Evolutionary conservation across 495 filamentous ascomycete genomes (phyloP).

Genomic region (Ramalina intermedia): DNA sequence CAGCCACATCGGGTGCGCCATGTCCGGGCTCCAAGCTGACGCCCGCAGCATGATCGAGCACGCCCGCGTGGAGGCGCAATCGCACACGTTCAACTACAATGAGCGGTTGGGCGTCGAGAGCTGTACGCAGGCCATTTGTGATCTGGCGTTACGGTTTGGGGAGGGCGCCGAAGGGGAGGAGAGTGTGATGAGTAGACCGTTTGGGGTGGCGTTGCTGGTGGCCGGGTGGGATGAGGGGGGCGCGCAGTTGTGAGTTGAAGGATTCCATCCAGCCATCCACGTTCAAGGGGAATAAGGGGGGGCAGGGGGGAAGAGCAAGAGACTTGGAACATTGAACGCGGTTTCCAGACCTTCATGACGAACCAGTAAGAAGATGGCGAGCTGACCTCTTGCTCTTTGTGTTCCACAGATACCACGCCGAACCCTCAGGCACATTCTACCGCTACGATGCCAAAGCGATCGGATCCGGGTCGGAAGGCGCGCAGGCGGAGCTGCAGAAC

Average conservation of each 20-base stretch:
- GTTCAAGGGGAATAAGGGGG: too few relatives aligned
- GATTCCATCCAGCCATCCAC: not conserved
- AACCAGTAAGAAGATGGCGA: too few relatives aligned
- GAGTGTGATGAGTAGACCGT: conserved; percentile 93
- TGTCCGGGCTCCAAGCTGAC: conserved; percentile 94
- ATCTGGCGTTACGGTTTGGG: conserved; percentile 89
- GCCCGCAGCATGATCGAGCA: conserved; percentile 94
- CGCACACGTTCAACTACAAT: conserved; percentile 92
- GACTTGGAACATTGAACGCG: not conserved
- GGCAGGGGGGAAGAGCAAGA: too few relatives aligned
- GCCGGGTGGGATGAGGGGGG: conserved; percentile 96
- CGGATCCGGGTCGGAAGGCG: conserved; percentile 88
- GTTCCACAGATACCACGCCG: conserved; percentile 67
- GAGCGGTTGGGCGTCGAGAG: conserved; percentile 88
- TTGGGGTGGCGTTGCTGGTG: conserved; percentile 92
- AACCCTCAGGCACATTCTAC: conserved; percentile 96
- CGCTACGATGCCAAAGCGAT: conserved; percentile 99
- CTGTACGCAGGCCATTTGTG: conserved; percentile 97
- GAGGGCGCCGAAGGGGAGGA: conserved; percentile 97
- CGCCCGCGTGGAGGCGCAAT: conserved; percentile 92
- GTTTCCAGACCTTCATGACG: not conserved
- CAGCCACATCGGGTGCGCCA: conserved; percentile 94
- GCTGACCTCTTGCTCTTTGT: not conserved
- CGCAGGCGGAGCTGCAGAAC: conserved; percentile 94
- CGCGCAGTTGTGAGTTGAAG: conserved; percentile 59